Conservation (phyloP, 75 land plant species). For the Pinus tabuliformis region DNA sequence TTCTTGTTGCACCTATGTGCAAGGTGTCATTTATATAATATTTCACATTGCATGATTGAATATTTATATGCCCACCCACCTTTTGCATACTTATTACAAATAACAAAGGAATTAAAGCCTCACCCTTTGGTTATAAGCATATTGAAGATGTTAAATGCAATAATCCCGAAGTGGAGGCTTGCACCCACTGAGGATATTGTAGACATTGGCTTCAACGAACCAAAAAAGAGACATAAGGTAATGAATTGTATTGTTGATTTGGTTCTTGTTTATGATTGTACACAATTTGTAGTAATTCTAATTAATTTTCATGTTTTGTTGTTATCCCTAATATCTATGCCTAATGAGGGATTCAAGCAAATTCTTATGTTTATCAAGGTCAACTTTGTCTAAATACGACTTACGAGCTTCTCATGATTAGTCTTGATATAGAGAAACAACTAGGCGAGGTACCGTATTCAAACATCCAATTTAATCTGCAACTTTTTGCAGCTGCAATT, state of each 20-base stretch:
- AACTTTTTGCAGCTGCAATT: too few species aligned
- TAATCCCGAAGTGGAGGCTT: slow-evolving; percentile 25
- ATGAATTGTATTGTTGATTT: slow-evolving; percentile 24
- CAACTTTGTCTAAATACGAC: slow-evolving; percentile 70
- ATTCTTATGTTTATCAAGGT: slow-evolving; percentile 74
- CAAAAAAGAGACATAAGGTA: slow-evolving; percentile 18
- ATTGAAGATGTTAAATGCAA: background rate
- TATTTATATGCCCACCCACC: too few species aligned
- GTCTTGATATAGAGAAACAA: slow-evolving; percentile 50
- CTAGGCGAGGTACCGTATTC: slow-evolving; percentile 48
- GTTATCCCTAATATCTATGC: too few species aligned
- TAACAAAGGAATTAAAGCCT: slow-evolving; percentile 28
- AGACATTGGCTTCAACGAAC: slow-evolving; percentile 19
- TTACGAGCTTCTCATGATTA: slow-evolving; percentile 61
- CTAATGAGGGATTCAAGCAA: slow-evolving; percentile 22
- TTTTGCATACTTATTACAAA: background rate
- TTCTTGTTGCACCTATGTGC: slow-evolving; percentile 91
- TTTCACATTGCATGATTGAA: too few species aligned
- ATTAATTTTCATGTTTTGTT: too few species aligned
- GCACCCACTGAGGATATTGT: slow-evolving; percentile 24
- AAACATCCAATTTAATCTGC: too few species aligned
- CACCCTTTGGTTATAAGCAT: slow-evolving; percentile 12
- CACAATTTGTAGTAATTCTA: too few species aligned
- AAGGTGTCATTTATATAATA: slow-evolving; percentile 21
- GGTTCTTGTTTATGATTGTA: too few species aligned